These are phyloP conservation scores for Jatropha multifida DNA, from an alignment of 441 rosid genomes.

Conservation along the genomic window DNA sequence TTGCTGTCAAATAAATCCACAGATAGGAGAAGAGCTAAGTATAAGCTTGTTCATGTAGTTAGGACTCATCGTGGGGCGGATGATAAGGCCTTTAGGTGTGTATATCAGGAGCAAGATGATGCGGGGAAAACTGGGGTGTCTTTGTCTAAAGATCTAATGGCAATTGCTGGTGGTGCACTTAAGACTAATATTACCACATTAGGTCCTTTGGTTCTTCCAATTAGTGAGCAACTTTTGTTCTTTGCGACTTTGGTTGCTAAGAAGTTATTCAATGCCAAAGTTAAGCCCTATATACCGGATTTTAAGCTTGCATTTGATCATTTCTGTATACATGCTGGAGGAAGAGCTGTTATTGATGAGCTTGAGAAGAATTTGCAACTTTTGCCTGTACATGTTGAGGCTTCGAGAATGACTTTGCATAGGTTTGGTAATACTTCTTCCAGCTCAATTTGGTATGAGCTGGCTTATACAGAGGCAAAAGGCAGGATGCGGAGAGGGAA, in stretches of 20 bases:
- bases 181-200: constrained; percentile 80
- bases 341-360: constrained; percentile 91
- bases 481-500: constrained; percentile 76
- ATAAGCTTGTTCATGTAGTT: constrained; percentile 76
- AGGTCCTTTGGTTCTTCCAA: constrained; percentile 88
- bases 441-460: constrained; percentile 90
- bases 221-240: constrained; percentile 86
- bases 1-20: constrained; percentile 59
- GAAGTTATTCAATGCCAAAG: constrained; percentile 60
- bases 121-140: constrained; percentile 85
- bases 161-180: constrained; percentile 83
- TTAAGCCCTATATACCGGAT: constrained; percentile 82
- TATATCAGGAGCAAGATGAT: constrained; percentile 88
- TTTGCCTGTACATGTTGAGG: constrained; percentile 66
- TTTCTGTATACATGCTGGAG: constrained; percentile 95
- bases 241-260: constrained; percentile 57
- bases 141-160: constrained; percentile 77
- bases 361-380: constrained; percentile 90
- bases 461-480: constrained; percentile 85
- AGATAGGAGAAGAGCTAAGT: constrained; percentile 61
- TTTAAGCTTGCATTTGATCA: constrained; percentile 88
- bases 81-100: constrained; percentile 82
- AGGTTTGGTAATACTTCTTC: constrained; percentile 96
- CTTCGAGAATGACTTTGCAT: constrained; percentile 90
- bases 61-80: constrained; percentile 82